Base-by-base conservation (phyloP, 2,329 filamentous ascomycete species). In the Tympanopsis confertula region DNA sequence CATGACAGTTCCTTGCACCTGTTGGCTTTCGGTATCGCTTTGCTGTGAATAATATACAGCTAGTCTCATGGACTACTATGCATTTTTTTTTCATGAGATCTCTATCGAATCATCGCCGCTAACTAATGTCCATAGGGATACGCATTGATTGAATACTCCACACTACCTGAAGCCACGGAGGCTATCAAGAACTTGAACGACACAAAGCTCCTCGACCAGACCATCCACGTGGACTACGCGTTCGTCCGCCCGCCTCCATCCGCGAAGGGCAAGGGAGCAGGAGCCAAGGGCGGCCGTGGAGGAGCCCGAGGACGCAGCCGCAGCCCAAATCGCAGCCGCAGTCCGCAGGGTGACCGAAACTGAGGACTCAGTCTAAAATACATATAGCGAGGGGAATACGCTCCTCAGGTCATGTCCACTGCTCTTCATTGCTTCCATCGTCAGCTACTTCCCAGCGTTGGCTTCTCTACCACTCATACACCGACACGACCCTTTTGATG, bases 71-170 rank as follows among this genome's bases (percentile, higher is more conserved):
- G 10, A 13, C 14, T n/a, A 12, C 20, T 15, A 22, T 20, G 12
- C 20, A 17, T n/a, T 19, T 33, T 36, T 28, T 33, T 30, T 22
- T n/a, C 24, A 17, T 13, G 13, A 17, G 12, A 13, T 14, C 13
- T 17, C 14, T 40, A 28, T 13, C 13, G 30, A 12, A 29, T 26
- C 36, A 7, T 13, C 36, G 3, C 7, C 5, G 14, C n/a, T 20
- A 32, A 10, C 17, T 12, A n/a, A 5, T 17, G 14, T 36, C 5
- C 29, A 14, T 46, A 81, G 76, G 76, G 76, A 44, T 81, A 81
- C 53, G 74, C 71, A 26, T 62, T 81, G 40, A 77, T 81, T 46
- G 76, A 81, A 59, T 81, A 77, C 50, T 62, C 74, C 1, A 80
- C 75, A 5, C 62, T 78, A 38, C 63, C 66, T 37, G 75, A 81